Evolutionary conservation across 2,329 filamentous ascomycete genomes (phyloP).

Genomic region (Beauveria brongniartii): DNA sequence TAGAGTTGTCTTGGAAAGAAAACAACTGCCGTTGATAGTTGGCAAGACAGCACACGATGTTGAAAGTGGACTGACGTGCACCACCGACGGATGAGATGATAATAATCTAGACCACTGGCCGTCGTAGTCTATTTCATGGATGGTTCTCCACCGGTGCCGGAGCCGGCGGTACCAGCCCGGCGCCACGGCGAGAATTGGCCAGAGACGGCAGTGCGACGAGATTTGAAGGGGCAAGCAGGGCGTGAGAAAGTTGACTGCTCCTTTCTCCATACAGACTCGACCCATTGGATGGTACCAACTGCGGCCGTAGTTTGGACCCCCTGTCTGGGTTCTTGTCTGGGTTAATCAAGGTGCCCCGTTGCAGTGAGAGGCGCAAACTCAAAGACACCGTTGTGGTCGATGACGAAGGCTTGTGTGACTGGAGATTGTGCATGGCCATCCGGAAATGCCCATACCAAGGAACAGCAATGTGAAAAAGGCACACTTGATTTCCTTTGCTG

Average conservation of each 20-base stretch:
- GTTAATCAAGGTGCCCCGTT: neutral
- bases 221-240: neutral
- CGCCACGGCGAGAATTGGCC: neutral
- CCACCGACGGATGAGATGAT: too few relatives aligned
- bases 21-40: neutral
- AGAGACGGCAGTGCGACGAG: neutral
- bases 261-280: neutral
- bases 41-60: neutral
- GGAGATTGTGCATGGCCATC: neutral
- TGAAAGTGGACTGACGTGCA: neutral
- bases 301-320: too few relatives aligned
- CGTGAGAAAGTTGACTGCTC: too few relatives aligned
- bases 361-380: neutral
- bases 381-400: neutral
- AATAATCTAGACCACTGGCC: neutral
- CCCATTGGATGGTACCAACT: neutral
- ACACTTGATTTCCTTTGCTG: neutral
- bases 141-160: neutral
- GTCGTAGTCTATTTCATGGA: neutral
- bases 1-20: too few relatives aligned
- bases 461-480: neutral
- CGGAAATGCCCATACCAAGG: neutral
- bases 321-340: neutral
- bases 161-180: slow-evolving; percentile 5
- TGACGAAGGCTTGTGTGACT: neutral